A percentile compares a stretch with the other conserved stretches of the same genome.
These are phyloP conservation scores for Pleurotus giganteus DNA, from an alignment of 768 basidiomycete genomes.

Conservation along the genomic window DNA sequence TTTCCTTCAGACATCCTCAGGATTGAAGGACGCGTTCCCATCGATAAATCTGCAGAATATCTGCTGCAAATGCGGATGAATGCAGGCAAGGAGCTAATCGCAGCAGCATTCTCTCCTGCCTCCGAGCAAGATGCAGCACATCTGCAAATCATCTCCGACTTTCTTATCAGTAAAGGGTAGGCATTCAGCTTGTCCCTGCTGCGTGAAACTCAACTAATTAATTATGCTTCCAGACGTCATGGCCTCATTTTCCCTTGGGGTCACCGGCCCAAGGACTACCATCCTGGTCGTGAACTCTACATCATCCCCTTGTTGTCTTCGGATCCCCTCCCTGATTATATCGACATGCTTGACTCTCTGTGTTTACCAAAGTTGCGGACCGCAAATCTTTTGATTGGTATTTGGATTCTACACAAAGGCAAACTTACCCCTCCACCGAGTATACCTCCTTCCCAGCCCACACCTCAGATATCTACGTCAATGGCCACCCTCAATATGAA, in stretches of 20 bases:
- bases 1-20: constrained; percentile 69
- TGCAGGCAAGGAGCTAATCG: constrained; percentile 73
- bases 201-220: constrained; percentile 8
- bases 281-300: constrained; percentile 84
- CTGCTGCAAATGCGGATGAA: constrained; percentile 78
- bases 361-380: constrained; percentile 62
- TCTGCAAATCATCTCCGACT: constrained; percentile 64
- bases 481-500: constrained; percentile 14
- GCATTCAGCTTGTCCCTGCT: constrained; percentile 22
- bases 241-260: constrained; percentile 89
- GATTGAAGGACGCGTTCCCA: constrained; percentile 84
- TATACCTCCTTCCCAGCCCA: constrained; percentile 15
- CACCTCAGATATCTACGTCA: constrained; percentile 15
- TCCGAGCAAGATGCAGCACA: constrained; percentile 40
- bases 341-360: constrained; percentile 79
- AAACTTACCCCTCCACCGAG: constrained; percentile 51
- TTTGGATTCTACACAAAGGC: constrained; percentile 85
- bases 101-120: constrained; percentile 67
- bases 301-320: constrained; percentile 71
- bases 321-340: constrained; percentile 76
- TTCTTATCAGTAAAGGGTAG: constrained; percentile 71
- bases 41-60: constrained; percentile 74
- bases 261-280: constrained; percentile 63
- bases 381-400: constrained; percentile 70
- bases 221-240: constrained; percentile 59